These are phyloP conservation scores for Sporothrix curviconia DNA, from an alignment of 2,329 filamentous ascomycete species.

Conservation along the genomic window DNA sequence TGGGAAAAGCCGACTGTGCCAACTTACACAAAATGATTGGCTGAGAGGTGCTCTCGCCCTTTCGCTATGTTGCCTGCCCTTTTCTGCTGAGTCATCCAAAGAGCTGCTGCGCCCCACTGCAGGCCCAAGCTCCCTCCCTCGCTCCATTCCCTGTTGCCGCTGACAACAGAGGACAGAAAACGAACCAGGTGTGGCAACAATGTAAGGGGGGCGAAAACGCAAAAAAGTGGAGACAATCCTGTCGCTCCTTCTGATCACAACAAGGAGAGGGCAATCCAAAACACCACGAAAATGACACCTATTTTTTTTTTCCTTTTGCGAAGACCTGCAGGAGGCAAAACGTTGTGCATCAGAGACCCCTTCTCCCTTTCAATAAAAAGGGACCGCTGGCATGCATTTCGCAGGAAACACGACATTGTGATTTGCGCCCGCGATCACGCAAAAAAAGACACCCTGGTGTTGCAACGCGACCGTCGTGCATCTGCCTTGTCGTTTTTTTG, in stretches of 20 bases:
- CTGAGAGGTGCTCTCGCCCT: background rate
- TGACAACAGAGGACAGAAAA: conserved; percentile 8
- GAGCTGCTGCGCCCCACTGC: background rate
- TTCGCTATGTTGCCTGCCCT: background rate
- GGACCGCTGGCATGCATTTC: background rate
- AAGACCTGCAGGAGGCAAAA: conserved; percentile 2
- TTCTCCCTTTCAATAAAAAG: background rate
- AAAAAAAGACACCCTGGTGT: background rate
- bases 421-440: background rate
- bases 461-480: background rate
- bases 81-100: background rate
- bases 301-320: too few relatives aligned
- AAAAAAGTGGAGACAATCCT: conserved; percentile 3
- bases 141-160: conserved; percentile 9
- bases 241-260: background rate
- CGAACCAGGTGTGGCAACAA: background rate
- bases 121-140: conserved; percentile 6
- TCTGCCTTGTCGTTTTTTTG: background rate
- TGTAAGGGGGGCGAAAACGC: conserved; percentile 1
- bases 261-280: background rate
- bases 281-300: background rate
- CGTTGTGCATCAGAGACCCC: background rate
- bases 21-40: conserved; percentile 4
- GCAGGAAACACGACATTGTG: background rate
- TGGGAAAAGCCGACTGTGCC: background rate